Evolutionary conservation across 139 green algal species (phyloP).

Genomic region (Desmodesmus armatus): DNA sequence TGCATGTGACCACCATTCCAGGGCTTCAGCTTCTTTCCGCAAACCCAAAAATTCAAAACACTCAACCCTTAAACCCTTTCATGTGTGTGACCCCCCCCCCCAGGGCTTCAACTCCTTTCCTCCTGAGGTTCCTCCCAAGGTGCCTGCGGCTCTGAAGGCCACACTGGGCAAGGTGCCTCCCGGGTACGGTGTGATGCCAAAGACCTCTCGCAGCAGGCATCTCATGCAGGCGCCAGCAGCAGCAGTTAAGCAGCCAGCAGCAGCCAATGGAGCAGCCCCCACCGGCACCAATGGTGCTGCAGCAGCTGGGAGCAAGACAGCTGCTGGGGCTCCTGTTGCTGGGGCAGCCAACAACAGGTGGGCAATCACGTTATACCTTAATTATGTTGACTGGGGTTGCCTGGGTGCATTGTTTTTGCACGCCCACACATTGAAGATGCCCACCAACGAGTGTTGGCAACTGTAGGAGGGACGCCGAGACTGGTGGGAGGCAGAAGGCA

Average conservation of each 20-base stretch:
- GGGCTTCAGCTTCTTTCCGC: too few species aligned
- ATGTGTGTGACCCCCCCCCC: too few species aligned
- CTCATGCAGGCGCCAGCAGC: background rate
- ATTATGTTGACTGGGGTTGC: too few species aligned
- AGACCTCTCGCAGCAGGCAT: background rate
- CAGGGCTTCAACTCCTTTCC: constrained; percentile 27
- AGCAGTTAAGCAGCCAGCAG: background rate
- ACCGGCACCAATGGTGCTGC: background rate
- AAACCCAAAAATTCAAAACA: too few species aligned
- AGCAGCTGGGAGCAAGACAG: background rate
- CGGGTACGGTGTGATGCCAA: background rate
- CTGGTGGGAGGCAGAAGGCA: too few species aligned
- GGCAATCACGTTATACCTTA: too few species aligned
- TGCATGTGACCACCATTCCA: too few species aligned
- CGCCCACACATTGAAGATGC: background rate
- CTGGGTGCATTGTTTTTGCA: constrained; percentile 13
- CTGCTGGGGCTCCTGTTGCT: background rate
- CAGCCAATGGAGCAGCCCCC: background rate
- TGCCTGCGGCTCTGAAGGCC: background rate
- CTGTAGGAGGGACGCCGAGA: background rate
- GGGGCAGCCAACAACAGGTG: background rate
- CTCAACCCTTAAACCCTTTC: too few species aligned
- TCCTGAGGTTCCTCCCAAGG: background rate
- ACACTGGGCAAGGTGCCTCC: background rate
- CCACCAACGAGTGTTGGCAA: background rate